Conservation (phyloP, 176 grass and related monocot genomes). For the Zea luxurians region DNA sequence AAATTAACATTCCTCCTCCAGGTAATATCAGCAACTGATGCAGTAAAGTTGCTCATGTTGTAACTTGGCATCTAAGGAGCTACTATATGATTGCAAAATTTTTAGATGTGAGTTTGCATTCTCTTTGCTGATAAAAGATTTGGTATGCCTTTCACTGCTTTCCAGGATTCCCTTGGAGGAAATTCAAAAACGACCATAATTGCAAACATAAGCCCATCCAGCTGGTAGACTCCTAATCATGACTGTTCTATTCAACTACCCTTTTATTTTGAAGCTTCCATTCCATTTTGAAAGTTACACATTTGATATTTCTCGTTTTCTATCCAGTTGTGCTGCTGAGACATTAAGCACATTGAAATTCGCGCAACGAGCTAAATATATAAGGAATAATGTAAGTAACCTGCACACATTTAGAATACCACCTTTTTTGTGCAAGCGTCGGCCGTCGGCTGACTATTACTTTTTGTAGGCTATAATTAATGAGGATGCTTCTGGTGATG, state of each 20-base stretch:
- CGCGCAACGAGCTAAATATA: slow-evolving; percentile 91
- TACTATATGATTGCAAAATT: slow-evolving; percentile 15
- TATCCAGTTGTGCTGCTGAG: slow-evolving; percentile 76
- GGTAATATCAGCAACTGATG: slow-evolving; percentile 47
- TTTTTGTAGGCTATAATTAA: slow-evolving; percentile 78
- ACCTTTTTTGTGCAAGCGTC: slow-evolving; percentile 9
- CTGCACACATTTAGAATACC: not conserved
- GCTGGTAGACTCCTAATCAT: slow-evolving; percentile 55
- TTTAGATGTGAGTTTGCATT: not conserved
- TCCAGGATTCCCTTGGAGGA: slow-evolving; percentile 90
- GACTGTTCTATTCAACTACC: not conserved
- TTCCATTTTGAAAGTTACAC: slow-evolving; percentile 11
- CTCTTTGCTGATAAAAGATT: not conserved
- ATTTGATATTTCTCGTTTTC: slow-evolving; percentile 33
- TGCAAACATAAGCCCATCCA: slow-evolving; percentile 97
- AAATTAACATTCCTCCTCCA: slow-evolving; percentile 99
- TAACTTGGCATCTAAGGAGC: slow-evolving; percentile 4
- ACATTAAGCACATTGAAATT: slow-evolving; percentile 98
- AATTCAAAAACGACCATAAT: slow-evolving; percentile 99
- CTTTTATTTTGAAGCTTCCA: slow-evolving; percentile 2
- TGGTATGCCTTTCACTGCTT: slow-evolving; percentile 29
- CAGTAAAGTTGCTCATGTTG: slow-evolving; percentile 7
- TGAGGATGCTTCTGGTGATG: slow-evolving; percentile 95
- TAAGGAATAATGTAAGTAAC: slow-evolving; percentile 85
- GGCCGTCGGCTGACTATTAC: slow-evolving; percentile 17